Evolutionary conservation across 257 asterid genomes (phyloP).

Genomic region (Cynanchum wilfordii): DNA sequence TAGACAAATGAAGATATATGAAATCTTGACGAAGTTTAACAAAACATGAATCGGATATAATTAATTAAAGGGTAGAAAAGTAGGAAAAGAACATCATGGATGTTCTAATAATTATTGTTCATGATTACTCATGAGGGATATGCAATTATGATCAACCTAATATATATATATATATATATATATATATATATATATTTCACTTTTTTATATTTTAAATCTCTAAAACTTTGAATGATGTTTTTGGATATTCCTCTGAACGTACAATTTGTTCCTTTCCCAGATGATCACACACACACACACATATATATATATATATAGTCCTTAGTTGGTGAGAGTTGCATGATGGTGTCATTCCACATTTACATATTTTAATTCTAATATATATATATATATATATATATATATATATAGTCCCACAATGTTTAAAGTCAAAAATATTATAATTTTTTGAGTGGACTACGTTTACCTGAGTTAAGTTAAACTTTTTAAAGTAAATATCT

Average conservation of each 20-base stretch:
- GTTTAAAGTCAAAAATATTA: background rate
- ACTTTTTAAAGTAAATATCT: too few relatives aligned
- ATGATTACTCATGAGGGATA: background rate
- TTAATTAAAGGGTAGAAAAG: background rate
- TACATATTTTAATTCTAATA: background rate
- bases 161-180: too few relatives aligned
- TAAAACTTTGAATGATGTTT: background rate
- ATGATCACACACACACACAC: too few relatives aligned
- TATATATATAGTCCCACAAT: background rate
- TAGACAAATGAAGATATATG: too few relatives aligned
- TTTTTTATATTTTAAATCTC: too few relatives aligned
- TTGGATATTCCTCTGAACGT: background rate
- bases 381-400: background rate
- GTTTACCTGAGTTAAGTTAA: too few relatives aligned
- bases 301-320: too few relatives aligned
- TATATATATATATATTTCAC: too few relatives aligned
- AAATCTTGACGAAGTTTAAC: too few relatives aligned
- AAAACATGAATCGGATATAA: background rate
- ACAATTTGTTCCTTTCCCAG: background rate
- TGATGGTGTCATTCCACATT: constrained; percentile 21
- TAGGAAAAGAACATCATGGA: background rate
- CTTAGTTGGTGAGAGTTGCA: constrained; percentile 8
- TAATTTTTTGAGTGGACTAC: too few relatives aligned
- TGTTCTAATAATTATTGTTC: background rate
- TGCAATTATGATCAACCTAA: background rate